phyloP scores from a whole-genome alignment of 2,329 filamentous ascomycete species.

The Cercospora sp. region DNA sequence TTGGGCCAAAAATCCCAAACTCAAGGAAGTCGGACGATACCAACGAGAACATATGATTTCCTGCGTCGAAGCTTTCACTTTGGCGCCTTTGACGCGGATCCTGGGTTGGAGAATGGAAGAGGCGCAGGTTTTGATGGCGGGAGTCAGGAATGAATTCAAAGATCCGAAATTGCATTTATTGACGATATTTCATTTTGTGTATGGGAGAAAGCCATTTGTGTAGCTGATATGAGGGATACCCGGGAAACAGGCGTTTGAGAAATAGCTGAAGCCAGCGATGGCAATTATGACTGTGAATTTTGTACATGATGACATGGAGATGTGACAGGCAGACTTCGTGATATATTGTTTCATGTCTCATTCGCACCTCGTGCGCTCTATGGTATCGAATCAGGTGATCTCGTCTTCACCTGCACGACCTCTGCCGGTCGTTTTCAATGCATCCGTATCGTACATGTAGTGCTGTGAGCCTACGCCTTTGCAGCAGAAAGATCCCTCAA shows the following conservation, averaged over 20 bases:
- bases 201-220: conserved; percentile 14
- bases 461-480: conserved; percentile 11
- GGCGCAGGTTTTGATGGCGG: conserved; percentile 22
- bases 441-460: neutral
- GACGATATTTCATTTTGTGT: conserved; percentile 20
- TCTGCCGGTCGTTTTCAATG: neutral
- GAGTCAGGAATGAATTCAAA: conserved; percentile 21
- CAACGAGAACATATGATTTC: conserved; percentile 25
- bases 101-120: conserved; percentile 39
- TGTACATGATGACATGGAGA: neutral
- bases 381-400: neutral
- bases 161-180: conserved; percentile 21
- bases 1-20: conserved; percentile 25
- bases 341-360: conserved; percentile 1
- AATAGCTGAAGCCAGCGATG: neutral
- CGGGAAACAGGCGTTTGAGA: neutral
- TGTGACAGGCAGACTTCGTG: neutral
- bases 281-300: neutral
- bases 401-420: neutral
- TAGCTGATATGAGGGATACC: neutral
- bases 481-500: conserved; percentile 34
- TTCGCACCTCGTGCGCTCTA: conserved; percentile 9
- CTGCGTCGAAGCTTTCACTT: conserved; percentile 37
- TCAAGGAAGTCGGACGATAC: conserved; percentile 24
- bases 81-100: conserved; percentile 44